Evolutionary conservation across 2,329 filamentous ascomycete genomes (phyloP).

Genomic region (Hypoxylon sp.): DNA sequence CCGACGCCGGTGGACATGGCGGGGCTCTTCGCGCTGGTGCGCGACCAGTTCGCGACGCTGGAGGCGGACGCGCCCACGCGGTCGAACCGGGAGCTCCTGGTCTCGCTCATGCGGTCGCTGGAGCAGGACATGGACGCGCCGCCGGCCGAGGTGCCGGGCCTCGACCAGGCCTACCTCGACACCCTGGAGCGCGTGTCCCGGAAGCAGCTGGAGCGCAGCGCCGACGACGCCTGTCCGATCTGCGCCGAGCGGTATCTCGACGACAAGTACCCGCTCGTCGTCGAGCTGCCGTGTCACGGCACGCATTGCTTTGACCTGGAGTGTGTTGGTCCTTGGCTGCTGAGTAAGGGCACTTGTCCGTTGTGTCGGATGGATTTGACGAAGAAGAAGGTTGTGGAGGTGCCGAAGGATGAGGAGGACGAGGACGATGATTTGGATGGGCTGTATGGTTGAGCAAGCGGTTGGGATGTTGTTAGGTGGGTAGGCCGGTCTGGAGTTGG

Average conservation of each 20-base stretch:
- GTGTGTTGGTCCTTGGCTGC: conserved; percentile 72
- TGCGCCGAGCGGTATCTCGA: conserved; percentile 69
- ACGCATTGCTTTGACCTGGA: conserved; percentile 71
- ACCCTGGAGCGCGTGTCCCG: conserved; percentile 65
- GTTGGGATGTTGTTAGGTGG: conserved; percentile 1
- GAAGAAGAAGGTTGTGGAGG: conserved; percentile 56
- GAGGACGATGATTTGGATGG: conserved; percentile 61
- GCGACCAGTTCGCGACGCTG: conserved; percentile 65
- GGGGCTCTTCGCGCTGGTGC: conserved; percentile 65
- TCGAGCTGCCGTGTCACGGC: conserved; percentile 69
- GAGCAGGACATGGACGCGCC: conserved; percentile 62
- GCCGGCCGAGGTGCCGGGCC: conserved; percentile 61
- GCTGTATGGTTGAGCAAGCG: conserved; percentile 56
- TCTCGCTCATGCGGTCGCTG: conserved; percentile 57
- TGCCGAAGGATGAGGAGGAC: conserved; percentile 58
- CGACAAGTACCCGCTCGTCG: conserved; percentile 69
- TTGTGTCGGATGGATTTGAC: conserved; percentile 69
- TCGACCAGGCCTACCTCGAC: conserved; percentile 68
- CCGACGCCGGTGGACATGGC: conserved; percentile 67
- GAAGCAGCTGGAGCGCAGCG: conserved; percentile 55
- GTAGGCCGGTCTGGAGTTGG: conserved; percentile 20
- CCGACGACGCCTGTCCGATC: conserved; percentile 69
- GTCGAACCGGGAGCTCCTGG: conserved; percentile 60
- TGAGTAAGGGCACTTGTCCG: conserved; percentile 70
- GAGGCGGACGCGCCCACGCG: conserved; percentile 57